phyloP scores from a whole-genome alignment of 192 early-diverging fungal genomes.

The Podila horticola region DNA sequence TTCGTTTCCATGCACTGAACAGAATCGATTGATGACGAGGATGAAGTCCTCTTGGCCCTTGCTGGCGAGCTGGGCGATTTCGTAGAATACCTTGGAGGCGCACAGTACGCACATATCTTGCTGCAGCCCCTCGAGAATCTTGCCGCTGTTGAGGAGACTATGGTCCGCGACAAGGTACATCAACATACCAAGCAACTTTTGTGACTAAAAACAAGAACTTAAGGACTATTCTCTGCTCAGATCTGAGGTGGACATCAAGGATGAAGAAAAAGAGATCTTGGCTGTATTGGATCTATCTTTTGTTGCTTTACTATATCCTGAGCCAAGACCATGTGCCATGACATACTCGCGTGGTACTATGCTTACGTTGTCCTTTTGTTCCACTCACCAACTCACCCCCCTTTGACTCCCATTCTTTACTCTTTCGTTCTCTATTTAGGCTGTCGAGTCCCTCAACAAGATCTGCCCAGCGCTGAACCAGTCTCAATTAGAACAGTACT shows the following conservation, averaged over 20 bases:
- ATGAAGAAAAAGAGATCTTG: no score
- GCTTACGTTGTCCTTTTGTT: slow-evolving; percentile 6
- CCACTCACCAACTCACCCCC: neutral
- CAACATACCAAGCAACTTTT: neutral
- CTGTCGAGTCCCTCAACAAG: slow-evolving; percentile 94
- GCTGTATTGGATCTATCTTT: no score
- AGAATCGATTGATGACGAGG: slow-evolving; percentile 99
- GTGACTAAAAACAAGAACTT: no score
- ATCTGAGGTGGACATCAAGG: no score
- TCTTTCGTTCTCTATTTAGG: slow-evolving; percentile 61
- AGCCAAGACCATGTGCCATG: neutral
- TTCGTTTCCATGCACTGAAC: neutral
- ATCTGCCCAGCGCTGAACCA: slow-evolving; percentile 79
- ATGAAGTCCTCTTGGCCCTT: slow-evolving; percentile 93
- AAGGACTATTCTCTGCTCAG: no score
- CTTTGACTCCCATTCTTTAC: slow-evolving; percentile 14
- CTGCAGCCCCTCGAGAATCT: slow-evolving; percentile 95
- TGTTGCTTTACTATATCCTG: no score
- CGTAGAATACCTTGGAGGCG: slow-evolving; percentile 92
- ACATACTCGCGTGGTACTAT: neutral
- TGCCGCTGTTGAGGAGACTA: slow-evolving; percentile 96
- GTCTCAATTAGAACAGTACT: slow-evolving; percentile 87
- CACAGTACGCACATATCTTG: slow-evolving; percentile 85
- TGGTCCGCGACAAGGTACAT: slow-evolving; percentile 95
- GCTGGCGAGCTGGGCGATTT: slow-evolving; percentile 96